A percentile compares a stretch with the other conserved stretches of the same genome.
These are phyloP conservation scores for Podospora bellae-mahoneyi DNA, from an alignment of 495 filamentous ascomycete genomes.

Conservation along the genomic window DNA sequence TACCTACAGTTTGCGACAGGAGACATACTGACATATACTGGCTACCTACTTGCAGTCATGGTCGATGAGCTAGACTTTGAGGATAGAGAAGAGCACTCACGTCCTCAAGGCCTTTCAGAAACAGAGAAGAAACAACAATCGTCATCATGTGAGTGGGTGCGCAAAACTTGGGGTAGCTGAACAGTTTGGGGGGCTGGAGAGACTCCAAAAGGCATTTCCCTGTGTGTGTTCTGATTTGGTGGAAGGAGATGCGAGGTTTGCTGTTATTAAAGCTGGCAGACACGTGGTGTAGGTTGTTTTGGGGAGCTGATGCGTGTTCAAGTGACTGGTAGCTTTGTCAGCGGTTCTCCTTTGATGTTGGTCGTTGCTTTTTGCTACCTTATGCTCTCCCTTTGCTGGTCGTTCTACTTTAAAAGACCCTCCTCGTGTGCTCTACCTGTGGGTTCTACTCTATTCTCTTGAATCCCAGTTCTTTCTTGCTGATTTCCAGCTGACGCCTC, in stretches of 20 bases:
- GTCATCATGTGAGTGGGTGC: not conserved
- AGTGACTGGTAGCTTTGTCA: too few relatives aligned
- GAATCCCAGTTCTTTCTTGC: too few relatives aligned
- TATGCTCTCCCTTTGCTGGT: too few relatives aligned
- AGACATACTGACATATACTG: not conserved
- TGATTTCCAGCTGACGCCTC: too few relatives aligned
- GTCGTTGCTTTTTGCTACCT: too few relatives aligned
- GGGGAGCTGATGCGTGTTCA: too few relatives aligned
- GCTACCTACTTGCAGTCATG: not conserved
- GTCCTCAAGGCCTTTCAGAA: not conserved
- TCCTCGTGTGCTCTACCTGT: too few relatives aligned
- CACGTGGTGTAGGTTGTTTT: too few relatives aligned
- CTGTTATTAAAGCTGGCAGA: not conserved
- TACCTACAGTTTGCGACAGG: not conserved
- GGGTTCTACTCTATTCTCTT: too few relatives aligned
- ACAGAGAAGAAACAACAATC: not conserved
- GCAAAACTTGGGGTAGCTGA: not conserved
- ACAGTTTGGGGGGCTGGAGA: not conserved
- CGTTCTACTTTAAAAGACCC: too few relatives aligned
- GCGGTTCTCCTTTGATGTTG: too few relatives aligned
- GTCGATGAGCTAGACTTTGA: not conserved
- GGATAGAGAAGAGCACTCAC: not conserved
- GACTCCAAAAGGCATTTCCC: not conserved
- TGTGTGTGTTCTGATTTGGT: not conserved
- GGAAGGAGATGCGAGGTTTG: not conserved